Conservation (phyloP, 768 basidiomycete genomes). For the Saitozyma sp. region DNA sequence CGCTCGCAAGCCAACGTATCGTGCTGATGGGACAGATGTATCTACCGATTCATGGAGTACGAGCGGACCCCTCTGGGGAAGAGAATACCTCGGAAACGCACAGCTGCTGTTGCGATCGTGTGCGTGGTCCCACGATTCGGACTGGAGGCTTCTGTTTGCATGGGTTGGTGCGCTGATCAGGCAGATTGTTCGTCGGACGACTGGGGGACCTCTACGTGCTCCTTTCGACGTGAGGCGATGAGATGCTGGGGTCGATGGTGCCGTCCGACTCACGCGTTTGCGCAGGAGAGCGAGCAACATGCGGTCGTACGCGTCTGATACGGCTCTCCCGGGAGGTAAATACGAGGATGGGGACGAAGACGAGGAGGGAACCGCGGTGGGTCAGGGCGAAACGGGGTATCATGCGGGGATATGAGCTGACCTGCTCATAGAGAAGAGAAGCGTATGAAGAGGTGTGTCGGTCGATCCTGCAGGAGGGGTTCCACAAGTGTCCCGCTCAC, state of each 20-base stretch:
- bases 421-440: constrained; percentile 66
- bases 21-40: constrained; percentile 17
- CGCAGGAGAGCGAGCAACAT: constrained; percentile 71
- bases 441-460: constrained; percentile 79
- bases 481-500: background rate
- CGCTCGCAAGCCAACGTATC: background rate
- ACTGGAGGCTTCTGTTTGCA: background rate
- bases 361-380: constrained; percentile 77
- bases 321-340: constrained; percentile 82
- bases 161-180: no score
- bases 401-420: constrained; percentile 1
- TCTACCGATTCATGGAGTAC: constrained; percentile 20
- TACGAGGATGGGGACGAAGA: constrained; percentile 67
- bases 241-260: background rate
- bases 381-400: constrained; percentile 32
- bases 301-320: constrained; percentile 79
- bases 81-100: constrained; percentile 16
- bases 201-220: constrained; percentile 81
- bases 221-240: constrained; percentile 54
- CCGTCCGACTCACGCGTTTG: background rate
- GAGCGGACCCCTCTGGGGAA: constrained; percentile 1
- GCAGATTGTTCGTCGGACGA: constrained; percentile 71
- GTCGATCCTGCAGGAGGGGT: constrained; percentile 3
- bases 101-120: constrained; percentile 26
- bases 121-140: constrained; percentile 1